Evolutionary conservation across 257 asterid genomes (phyloP).

Genomic region (Henckelia pumila): DNA sequence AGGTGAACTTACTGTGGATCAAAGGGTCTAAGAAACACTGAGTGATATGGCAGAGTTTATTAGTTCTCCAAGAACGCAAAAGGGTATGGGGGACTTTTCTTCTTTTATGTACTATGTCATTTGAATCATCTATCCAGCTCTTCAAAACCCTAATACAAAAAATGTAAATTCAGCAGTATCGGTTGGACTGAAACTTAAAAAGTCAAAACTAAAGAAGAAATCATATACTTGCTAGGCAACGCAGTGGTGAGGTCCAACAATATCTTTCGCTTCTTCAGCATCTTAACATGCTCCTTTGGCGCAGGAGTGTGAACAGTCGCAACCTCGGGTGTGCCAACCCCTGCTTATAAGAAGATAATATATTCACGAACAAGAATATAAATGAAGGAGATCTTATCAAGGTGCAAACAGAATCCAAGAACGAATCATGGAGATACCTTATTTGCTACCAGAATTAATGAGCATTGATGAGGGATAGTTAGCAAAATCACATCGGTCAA

Average conservation of each 20-base stretch:
- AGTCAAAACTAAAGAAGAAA: background rate
- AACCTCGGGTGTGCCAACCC: conserved; percentile 35
- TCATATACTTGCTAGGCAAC: conserved; percentile 53
- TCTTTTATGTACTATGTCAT: conserved; percentile 48
- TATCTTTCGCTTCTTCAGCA: conserved; percentile 56
- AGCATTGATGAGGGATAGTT: too few species aligned
- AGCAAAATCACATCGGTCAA: too few species aligned
- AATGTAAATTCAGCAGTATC: background rate
- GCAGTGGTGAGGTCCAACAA: conserved; percentile 40
- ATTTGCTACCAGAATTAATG: too few species aligned
- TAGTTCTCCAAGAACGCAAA: conserved; percentile 51
- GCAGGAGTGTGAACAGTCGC: conserved; percentile 69
- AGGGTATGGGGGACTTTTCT: conserved; percentile 40
- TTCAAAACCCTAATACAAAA: conserved; percentile 38
- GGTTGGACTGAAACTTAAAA: background rate
- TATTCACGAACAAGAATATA: background rate
- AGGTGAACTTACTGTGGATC: conserved; percentile 48
- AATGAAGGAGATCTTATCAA: background rate
- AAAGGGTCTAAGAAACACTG: conserved; percentile 57
- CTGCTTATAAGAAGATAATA: conserved; percentile 22
- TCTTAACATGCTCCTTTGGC: conserved; percentile 43
- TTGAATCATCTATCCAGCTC: conserved; percentile 47
- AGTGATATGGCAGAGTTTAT: conserved; percentile 40
- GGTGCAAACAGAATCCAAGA: conserved; percentile 1
- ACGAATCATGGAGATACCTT: background rate